A percentile compares a stretch with the other conserved stretches of the same genome.
These are phyloP conservation scores for Blastobotrys ciferrii DNA, from an alignment of 1,139 yeast genomes.

Conservation along the genomic window DNA sequence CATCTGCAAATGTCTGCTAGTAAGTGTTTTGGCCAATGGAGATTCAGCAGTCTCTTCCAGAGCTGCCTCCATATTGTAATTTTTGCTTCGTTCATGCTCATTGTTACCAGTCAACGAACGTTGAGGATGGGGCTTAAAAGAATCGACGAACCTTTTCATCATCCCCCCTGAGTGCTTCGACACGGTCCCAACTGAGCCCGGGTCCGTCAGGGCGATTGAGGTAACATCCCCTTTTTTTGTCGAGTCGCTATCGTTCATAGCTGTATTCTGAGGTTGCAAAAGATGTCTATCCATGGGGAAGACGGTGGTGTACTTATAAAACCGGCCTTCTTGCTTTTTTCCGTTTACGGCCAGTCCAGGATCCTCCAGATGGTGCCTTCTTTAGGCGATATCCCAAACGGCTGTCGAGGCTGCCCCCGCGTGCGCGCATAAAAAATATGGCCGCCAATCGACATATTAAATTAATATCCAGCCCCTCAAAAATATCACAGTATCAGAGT, in stretches of 20 bases:
- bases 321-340: background rate
- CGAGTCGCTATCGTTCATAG: background rate
- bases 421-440: too few relatives aligned
- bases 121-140: conserved; percentile 26
- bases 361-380: background rate
- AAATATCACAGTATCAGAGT: too few relatives aligned
- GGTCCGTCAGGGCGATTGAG: background rate
- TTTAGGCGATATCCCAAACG: background rate
- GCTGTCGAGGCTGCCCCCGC: background rate
- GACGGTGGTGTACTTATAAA: background rate
- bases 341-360: background rate
- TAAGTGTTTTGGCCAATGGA: conserved; percentile 44
- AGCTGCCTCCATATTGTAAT: conserved; percentile 29
- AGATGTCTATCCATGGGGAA: background rate
- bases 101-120: conserved; percentile 15
- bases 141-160: conserved; percentile 19
- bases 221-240: background rate
- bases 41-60: conserved; percentile 35
- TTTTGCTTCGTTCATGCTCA: conserved; percentile 23
- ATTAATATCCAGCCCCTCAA: too few relatives aligned
- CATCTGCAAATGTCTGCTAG: conserved; percentile 56
- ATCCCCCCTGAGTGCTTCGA: background rate
- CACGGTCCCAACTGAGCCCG: background rate
- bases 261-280: background rate
- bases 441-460: too few relatives aligned